A percentile compares a stretch with the other conserved stretches of the same genome.
phyloP scores from a whole-genome alignment of 768 basidiomycete genomes.

The Boletales sp. region DNA sequence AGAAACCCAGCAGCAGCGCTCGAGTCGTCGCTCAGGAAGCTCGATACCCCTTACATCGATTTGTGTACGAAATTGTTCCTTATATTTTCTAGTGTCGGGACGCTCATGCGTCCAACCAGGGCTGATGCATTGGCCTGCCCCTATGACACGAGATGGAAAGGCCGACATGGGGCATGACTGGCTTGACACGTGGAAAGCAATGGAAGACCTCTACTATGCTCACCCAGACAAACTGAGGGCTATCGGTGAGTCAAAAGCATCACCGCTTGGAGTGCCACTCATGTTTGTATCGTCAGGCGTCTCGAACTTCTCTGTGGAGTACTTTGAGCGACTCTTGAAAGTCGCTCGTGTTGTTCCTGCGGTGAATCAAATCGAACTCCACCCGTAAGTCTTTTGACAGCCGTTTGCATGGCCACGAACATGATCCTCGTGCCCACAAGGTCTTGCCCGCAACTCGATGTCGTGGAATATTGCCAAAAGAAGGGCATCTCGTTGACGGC shows the following conservation, averaged over 20 bases:
- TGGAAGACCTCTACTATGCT: conserved; percentile 66
- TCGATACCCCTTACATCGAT: conserved; percentile 76
- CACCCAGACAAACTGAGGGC: conserved; percentile 71
- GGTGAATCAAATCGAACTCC: conserved; percentile 77
- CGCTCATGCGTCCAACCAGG: conserved; percentile 33
- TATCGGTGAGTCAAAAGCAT: conserved; percentile 47
- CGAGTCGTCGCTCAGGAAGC: conserved; percentile 59
- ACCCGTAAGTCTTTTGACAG: conserved; percentile 48
- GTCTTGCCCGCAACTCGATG: conserved; percentile 63
- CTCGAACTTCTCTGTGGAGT: conserved; percentile 68
- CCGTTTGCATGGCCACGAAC: neutral
- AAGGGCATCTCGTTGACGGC: conserved; percentile 72
- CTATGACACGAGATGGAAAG: conserved; percentile 47
- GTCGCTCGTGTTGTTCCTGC: conserved; percentile 59
- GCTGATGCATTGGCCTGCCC: conserved; percentile 83
- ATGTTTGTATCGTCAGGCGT: conserved; percentile 38
- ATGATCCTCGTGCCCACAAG: conserved; percentile 24
- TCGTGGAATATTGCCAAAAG: conserved; percentile 55
- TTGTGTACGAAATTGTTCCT: conserved; percentile 47
- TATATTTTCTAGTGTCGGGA: neutral
- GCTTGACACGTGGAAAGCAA: conserved; percentile 75
- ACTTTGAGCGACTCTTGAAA: conserved; percentile 57
- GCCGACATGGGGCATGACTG: conserved; percentile 57
- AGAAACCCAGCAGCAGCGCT: conserved; percentile 57
- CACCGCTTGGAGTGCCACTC: neutral